Conservation (phyloP, 2,329 filamentous ascomycete genomes). For the Onygena corvina region DNA sequence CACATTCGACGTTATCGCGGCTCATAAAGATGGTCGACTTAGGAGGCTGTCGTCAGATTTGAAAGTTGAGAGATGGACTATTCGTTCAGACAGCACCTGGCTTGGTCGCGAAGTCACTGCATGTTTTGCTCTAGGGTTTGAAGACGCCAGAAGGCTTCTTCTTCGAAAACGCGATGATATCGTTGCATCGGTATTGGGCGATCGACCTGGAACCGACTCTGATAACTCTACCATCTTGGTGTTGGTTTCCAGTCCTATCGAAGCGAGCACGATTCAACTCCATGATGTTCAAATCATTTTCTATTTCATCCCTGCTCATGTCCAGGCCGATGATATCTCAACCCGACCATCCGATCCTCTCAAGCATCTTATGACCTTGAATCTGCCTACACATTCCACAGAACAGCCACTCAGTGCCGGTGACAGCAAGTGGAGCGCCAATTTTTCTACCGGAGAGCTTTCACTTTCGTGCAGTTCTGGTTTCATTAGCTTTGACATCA, state of each 20-base stretch:
- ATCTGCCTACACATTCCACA: slow-evolving; percentile 24
- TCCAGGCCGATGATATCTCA: slow-evolving; percentile 16
- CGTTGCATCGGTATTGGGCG: slow-evolving; percentile 27
- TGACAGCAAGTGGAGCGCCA: slow-evolving; percentile 29
- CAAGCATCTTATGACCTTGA: slow-evolving; percentile 28
- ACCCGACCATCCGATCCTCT: slow-evolving; percentile 25
- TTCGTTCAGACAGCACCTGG: slow-evolving; percentile 23
- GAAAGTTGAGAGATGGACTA: slow-evolving; percentile 30
- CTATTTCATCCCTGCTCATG: slow-evolving; percentile 27
- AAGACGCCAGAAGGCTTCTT: slow-evolving; percentile 31
- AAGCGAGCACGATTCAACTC: slow-evolving; percentile 21
- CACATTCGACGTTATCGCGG: slow-evolving; percentile 30
- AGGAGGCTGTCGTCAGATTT: slow-evolving; percentile 32
- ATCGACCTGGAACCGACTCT: slow-evolving; percentile 20
- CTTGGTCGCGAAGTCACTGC: slow-evolving; percentile 24
- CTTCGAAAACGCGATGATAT: slow-evolving; percentile 33
- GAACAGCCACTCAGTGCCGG: slow-evolving; percentile 19
- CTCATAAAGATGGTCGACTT: slow-evolving; percentile 35
- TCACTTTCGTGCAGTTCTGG: slow-evolving; percentile 31
- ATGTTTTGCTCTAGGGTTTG: slow-evolving; percentile 31
- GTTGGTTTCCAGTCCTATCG: slow-evolving; percentile 30
- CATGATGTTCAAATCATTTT: slow-evolving; percentile 30
- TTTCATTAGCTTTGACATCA: slow-evolving; percentile 33
- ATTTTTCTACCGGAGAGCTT: slow-evolving; percentile 29
- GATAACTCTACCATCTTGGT: slow-evolving; percentile 28